A percentile compares a stretch with the other conserved stretches of the same genome.
These are phyloP conservation scores for Ceratocystis smalleyi DNA, from an alignment of 2,329 filamentous ascomycete genomes.

Conservation along the genomic window DNA sequence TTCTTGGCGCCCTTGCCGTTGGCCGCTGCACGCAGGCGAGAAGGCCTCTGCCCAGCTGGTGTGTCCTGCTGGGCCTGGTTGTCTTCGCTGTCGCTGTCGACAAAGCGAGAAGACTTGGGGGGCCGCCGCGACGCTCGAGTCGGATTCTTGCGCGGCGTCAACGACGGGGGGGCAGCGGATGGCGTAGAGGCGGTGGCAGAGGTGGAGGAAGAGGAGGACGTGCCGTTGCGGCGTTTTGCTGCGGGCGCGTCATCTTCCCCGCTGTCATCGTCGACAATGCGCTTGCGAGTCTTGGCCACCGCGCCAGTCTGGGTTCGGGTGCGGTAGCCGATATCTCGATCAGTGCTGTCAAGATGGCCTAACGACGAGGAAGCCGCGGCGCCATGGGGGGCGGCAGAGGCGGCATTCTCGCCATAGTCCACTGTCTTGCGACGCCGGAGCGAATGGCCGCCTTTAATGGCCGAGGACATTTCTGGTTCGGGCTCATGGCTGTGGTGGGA, in stretches of 20 bases:
- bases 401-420: conserved; percentile 36
- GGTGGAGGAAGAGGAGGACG: conserved; percentile 2
- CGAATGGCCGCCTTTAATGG: conserved; percentile 40
- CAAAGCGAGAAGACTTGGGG: conserved; percentile 7
- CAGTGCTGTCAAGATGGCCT: conserved; percentile 7
- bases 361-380: conserved; percentile 21
- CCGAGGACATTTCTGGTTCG: conserved; percentile 9
- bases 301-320: conserved; percentile 13
- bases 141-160: conserved; percentile 15
- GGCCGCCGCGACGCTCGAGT: conserved; percentile 8
- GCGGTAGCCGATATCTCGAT: conserved; percentile 9
- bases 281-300: conserved; percentile 12
- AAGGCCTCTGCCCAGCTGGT: not conserved
- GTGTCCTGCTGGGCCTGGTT: not conserved
- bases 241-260: conserved; percentile 5
- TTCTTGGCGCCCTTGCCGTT: not conserved
- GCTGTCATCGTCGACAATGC: conserved; percentile 6
- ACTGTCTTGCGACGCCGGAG: conserved; percentile 41
- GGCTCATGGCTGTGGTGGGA: conserved; percentile 3
- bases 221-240: conserved; percentile 7
- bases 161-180: not conserved
- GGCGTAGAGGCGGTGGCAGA: not conserved
- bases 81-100: conserved; percentile 10
- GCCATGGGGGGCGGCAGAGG: conserved; percentile 17
- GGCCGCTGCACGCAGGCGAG: not conserved